A percentile compares a stretch with the other conserved stretches of the same genome.
phyloP scores from a whole-genome alignment of 129 eudicot genomes.

The Apium graveolens region DNA sequence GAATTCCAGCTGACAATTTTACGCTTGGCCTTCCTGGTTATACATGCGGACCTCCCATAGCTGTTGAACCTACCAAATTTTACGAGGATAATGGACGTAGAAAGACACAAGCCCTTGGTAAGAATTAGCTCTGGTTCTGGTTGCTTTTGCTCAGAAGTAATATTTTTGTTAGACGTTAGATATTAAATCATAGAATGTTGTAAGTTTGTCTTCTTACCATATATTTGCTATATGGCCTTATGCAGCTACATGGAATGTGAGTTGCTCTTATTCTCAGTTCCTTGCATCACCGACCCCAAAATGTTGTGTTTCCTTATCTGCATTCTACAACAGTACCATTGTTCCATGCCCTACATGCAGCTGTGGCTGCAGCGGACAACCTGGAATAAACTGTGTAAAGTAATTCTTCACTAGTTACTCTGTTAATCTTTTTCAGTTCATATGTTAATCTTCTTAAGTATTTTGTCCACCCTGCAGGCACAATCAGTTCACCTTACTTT shows the following conservation, averaged over 20 bases:
- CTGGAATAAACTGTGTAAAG: constrained; percentile 47
- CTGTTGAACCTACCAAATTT: constrained; percentile 54
- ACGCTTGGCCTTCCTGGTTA: constrained; percentile 61
- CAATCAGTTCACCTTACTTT: background rate
- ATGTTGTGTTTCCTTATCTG: constrained; percentile 74
- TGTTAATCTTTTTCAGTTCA: background rate
- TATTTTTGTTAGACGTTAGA: background rate
- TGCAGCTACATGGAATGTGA: constrained; percentile 70
- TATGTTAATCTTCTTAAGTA: background rate
- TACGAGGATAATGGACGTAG: constrained; percentile 55
- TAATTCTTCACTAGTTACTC: constrained; percentile 6
- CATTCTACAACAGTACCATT: constrained; percentile 55
- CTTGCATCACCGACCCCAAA: constrained; percentile 60
- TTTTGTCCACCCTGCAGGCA: no score
- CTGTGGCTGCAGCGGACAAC: constrained; percentile 56
- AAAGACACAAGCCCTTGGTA: constrained; percentile 66
- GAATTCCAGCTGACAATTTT: constrained; percentile 48
- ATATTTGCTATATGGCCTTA: background rate
- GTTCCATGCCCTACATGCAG: constrained; percentile 63
- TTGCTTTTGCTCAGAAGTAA: background rate
- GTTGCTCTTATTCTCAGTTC: constrained; percentile 68
- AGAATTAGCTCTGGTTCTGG: no score
- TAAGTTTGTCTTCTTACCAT: background rate
- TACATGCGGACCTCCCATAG: constrained; percentile 49
- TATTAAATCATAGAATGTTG: background rate